These are phyloP conservation scores for Eimeria sp. DNA, from an alignment of 169 alveolate species.

Conservation along the genomic window DNA sequence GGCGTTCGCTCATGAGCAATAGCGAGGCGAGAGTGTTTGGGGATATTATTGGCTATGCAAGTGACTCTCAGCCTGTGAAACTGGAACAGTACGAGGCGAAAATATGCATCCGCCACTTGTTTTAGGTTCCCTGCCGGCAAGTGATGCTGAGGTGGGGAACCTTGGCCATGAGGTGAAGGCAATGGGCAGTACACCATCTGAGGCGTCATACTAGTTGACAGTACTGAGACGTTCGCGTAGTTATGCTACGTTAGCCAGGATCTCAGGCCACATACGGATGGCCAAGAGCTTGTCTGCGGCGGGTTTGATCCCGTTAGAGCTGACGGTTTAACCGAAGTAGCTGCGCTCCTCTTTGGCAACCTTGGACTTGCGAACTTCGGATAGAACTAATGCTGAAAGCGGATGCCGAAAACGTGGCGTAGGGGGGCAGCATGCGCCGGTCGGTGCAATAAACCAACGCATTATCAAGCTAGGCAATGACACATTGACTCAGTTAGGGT, in stretches of 20 bases:
- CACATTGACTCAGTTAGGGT: background rate
- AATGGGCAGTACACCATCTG: no score
- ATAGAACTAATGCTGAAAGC: background rate
- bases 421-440: background rate
- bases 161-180: no score
- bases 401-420: background rate
- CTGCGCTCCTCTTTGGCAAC: background rate
- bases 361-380: background rate
- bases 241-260: background rate
- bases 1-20: no score
- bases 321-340: background rate
- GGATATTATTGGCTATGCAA: no score
- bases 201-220: constrained; percentile 2
- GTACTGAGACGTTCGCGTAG: background rate
- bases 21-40: no score
- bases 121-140: no score
- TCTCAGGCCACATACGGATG: background rate
- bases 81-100: no score
- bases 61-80: no score
- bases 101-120: no score
- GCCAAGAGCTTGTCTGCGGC: background rate
- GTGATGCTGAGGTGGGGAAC: no score
- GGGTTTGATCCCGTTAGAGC: background rate
- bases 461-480: background rate
- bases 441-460: background rate